Evolutionary conservation across 1,284 basidiomycete species (phyloP).

Genomic region (Lentinula novae-zelandiae): DNA sequence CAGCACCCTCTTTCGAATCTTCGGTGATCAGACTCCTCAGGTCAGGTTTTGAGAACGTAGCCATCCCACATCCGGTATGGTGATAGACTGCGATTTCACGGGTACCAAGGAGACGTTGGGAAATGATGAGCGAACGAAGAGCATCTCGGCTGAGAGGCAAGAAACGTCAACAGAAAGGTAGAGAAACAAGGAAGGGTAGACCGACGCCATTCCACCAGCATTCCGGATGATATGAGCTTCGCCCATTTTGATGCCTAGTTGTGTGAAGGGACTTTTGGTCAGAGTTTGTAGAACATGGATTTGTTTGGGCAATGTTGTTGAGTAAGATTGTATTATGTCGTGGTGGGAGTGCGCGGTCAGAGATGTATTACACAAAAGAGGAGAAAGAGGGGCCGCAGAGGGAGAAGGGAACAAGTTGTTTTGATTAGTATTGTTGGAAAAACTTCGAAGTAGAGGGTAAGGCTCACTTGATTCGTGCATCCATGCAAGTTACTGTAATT

Average conservation of each 20-base stretch:
- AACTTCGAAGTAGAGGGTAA: slow-evolving; percentile 4
- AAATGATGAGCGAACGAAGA: slow-evolving; percentile 62
- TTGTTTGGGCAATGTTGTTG: background rate
- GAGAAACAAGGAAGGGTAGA: slow-evolving; percentile 13
- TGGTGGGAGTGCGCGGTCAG: no score
- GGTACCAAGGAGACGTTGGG: slow-evolving; percentile 66
- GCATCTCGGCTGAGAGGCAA: slow-evolving; percentile 34
- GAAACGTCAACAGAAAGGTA: background rate
- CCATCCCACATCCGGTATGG: slow-evolving; percentile 69
- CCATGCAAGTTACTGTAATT: slow-evolving; percentile 62
- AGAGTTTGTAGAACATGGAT: background rate
- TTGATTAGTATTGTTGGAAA: background rate
- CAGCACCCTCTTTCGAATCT: slow-evolving; percentile 41
- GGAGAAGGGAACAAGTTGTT: background rate
- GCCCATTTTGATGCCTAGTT: slow-evolving; percentile 59
- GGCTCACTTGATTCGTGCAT: slow-evolving; percentile 50
- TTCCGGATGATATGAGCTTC: slow-evolving; percentile 71
- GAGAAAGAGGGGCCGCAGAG: no score
- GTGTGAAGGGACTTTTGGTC: slow-evolving; percentile 44
- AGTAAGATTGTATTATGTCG: background rate
- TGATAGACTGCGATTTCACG: slow-evolving; percentile 63
- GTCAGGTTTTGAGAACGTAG: slow-evolving; percentile 46
- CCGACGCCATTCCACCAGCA: slow-evolving; percentile 60
- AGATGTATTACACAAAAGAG: no score
- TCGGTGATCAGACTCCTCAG: slow-evolving; percentile 31